These are phyloP conservation scores for Candida sanyaensis DNA, from an alignment of 1,139 yeast species.

Conservation along the genomic window DNA sequence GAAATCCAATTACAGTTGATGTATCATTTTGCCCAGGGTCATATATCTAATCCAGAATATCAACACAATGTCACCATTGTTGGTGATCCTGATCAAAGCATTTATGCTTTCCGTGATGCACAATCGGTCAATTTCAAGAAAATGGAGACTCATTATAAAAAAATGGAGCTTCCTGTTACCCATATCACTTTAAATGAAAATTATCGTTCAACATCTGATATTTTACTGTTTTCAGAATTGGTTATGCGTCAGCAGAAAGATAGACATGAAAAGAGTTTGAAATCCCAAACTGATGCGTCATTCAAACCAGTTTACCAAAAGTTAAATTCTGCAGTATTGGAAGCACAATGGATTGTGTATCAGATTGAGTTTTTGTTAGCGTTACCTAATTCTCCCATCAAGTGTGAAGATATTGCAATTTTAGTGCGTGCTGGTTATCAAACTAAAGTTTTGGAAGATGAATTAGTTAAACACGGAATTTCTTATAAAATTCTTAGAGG, in stretches of 20 bases:
- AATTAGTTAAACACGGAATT: conserved; percentile 51
- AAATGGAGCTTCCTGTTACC: conserved; percentile 18
- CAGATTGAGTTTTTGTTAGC: conserved; percentile 51
- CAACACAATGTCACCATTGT: conserved; percentile 72
- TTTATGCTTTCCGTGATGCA: conserved; percentile 87
- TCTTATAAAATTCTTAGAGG: conserved; percentile 75
- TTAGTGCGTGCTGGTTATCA: conserved; percentile 65
- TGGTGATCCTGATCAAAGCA: conserved; percentile 97
- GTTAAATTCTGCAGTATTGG: conserved; percentile 44
- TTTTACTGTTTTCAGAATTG: conserved; percentile 63
- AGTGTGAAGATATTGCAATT: conserved; percentile 65
- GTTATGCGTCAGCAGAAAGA: conserved; percentile 63
- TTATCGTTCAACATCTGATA: conserved; percentile 75
- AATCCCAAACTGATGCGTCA: conserved; percentile 43
- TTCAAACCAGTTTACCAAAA: conserved; percentile 51
- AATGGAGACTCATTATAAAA: conserved; percentile 53
- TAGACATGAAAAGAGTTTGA: conserved; percentile 45
- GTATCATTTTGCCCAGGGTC: conserved; percentile 54
- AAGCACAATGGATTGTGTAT: conserved; percentile 58
- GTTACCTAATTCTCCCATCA: conserved; percentile 37
- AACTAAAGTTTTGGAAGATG: conserved; percentile 62
- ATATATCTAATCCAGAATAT: conserved; percentile 19
- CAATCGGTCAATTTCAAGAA: conserved; percentile 63
- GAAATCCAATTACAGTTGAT: conserved; percentile 70
- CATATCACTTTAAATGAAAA: conserved; percentile 60